Base-by-base conservation (phyloP, 306 rosid species). In the Medicago lupulina region DNA sequence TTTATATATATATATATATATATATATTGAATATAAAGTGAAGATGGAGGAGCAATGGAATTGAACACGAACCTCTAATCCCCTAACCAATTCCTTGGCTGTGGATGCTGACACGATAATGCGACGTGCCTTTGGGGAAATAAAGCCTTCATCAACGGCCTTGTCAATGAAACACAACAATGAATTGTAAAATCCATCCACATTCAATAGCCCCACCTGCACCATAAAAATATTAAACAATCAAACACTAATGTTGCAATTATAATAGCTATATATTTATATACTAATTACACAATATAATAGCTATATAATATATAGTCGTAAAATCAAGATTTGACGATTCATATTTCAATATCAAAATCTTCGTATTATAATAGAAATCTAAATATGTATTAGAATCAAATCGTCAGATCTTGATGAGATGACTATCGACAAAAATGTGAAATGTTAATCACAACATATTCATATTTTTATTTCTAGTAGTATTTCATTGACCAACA, bases 81-180 rank as follows among this genome's bases (percentile, higher is more conserved):
- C 92, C 79, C 87, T 83, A 79, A 96, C 92, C 83, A 96, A 79
- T 46, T 90, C 85, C 41, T 87, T 87, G 84, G 99, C 96, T 12
- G 99, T 90, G 81, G 99, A 90, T 28, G 99, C 98, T 40, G 99
- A 96, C 86, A 96, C 92, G 79, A 92, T 92, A 74, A 96, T 96
- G 54, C 93, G 99, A 86, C 99, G 99, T 75, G 99, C 99, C 38
- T 85, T 90, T 17, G 94, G 94, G 5, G 99, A 92, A 47, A 96
- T 83, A 78, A 96, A 96, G 84, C 99, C 99, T 90, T 96, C 99
- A 86, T 92, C 99, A 68, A 96, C 97, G 63, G 99, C 98, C 85
- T 96, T 91, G 71, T 96, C 99, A 1, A 96, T 90, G 87, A 96
- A 96, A 51, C 82, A 75, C 84, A 96, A 82, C 87, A 96, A 81